These are phyloP conservation scores for Tetrapyrgos nigripes DNA, from an alignment of 1,284 basidiomycete genomes.

Conservation along the genomic window DNA sequence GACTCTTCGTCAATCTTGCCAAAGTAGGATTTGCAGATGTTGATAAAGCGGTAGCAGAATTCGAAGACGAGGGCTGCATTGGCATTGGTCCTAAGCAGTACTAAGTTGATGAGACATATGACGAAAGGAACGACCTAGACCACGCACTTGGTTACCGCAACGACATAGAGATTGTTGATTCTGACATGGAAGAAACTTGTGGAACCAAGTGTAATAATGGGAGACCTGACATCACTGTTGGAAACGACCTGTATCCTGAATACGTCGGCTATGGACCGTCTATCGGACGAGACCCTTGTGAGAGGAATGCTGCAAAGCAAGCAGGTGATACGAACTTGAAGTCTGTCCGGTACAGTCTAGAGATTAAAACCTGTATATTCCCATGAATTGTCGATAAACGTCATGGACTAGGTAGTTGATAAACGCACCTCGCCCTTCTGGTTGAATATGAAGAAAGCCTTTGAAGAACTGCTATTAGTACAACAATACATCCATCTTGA, in stretches of 20 bases:
- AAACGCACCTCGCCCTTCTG: constrained; percentile 90
- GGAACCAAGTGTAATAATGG: constrained; percentile 96
- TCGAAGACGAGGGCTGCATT: constrained; percentile 99
- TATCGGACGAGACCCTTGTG: constrained; percentile 37
- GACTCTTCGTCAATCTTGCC: constrained; percentile 98
- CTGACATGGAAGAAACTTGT: constrained; percentile 98
- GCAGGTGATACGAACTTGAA: constrained; percentile 81
- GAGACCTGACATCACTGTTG: constrained; percentile 94
- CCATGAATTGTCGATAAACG: constrained; percentile 3
- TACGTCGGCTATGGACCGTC: constrained; percentile 96
- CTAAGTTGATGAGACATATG: constrained; percentile 2
- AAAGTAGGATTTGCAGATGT: constrained; percentile 94
- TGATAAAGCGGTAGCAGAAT: constrained; percentile 95
- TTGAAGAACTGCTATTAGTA: constrained; percentile 19
- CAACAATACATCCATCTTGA: neutral
- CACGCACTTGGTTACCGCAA: constrained; percentile 92
- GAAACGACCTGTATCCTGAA: constrained; percentile 99
- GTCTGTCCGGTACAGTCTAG: constrained; percentile 90
- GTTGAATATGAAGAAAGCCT: constrained; percentile 99
- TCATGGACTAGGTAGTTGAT: neutral
- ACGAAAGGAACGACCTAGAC: neutral
- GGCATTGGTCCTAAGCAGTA: constrained; percentile 81
- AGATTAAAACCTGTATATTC: constrained; percentile 84
- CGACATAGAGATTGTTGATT: constrained; percentile 93
- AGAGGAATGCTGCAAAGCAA: constrained; percentile 2